A percentile compares a stretch with the other conserved stretches of the same genome.
phyloP scores from a whole-genome alignment of 2,329 filamentous ascomycete genomes.

The Fusarium temperatum region DNA sequence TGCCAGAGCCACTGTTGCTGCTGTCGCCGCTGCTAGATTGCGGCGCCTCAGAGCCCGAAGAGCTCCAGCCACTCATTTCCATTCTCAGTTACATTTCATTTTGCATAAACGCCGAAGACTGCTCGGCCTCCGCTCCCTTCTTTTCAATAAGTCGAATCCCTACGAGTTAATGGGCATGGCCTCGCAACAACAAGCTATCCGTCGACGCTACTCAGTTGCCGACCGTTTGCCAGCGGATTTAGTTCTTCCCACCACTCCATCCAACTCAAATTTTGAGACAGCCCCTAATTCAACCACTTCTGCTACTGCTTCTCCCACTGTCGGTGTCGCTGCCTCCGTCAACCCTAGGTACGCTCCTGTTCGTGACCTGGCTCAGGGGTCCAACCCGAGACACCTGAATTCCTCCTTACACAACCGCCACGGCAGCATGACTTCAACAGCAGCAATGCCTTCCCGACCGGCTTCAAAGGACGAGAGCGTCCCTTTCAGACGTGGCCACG shows the following conservation, averaged over 20 bases:
- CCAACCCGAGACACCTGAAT: constrained; percentile 17
- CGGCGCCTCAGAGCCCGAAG: constrained; percentile 50
- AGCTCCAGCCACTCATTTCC: constrained; percentile 48
- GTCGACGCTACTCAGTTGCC: constrained; percentile 52
- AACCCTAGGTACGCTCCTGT: constrained; percentile 18
- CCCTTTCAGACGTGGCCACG: constrained; percentile 53
- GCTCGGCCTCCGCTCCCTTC: constrained; percentile 46
- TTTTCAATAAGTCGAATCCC: constrained; percentile 37
- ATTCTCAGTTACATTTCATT: background rate
- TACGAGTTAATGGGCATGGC: constrained; percentile 45
- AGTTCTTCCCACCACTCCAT: constrained; percentile 32
- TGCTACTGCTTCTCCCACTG: constrained; percentile 10
- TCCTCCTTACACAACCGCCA: constrained; percentile 25
- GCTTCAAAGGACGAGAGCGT: constrained; percentile 51
- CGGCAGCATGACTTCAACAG: constrained; percentile 31
- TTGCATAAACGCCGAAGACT: constrained; percentile 48
- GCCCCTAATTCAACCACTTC: constrained; percentile 12
- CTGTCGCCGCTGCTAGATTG: constrained; percentile 52
- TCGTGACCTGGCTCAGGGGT: constrained; percentile 21
- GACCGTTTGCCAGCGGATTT: constrained; percentile 47
- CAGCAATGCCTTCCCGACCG: constrained; percentile 50
- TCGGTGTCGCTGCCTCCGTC: constrained; percentile 14
- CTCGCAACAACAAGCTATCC: constrained; percentile 49
- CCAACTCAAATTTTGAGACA: constrained; percentile 31
- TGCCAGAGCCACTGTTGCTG: constrained; percentile 53